Percentiles rank a stretch among this genome's conserved stretches.
phyloP scores from a whole-genome alignment of 73 alveolate species.

The Stentor roeselii region DNA sequence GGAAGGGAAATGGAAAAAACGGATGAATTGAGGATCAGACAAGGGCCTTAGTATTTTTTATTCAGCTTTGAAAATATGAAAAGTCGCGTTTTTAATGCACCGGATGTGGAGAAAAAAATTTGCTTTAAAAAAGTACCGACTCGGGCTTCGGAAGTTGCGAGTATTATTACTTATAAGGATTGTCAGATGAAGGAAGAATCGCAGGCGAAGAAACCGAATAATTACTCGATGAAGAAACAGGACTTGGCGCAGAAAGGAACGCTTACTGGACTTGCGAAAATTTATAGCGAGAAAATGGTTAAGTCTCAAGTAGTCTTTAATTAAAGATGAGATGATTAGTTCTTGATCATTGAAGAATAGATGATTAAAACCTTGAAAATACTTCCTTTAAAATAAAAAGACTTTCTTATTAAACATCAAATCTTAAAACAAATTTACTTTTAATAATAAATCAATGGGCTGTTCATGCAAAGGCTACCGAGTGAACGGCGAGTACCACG shows the following conservation, averaged over 20 bases:
- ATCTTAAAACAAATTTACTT: too few species aligned
- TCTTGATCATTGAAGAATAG: too few species aligned
- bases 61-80: not conserved
- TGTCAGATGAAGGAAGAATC: not conserved
- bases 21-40: not conserved
- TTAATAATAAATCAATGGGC: too few species aligned
- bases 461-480: too few species aligned
- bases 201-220: not conserved
- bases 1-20: not conserved
- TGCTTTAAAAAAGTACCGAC: conserved; percentile 6
- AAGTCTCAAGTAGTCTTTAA: not conserved
- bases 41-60: not conserved
- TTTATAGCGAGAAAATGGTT: not conserved
- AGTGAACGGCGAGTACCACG: too few species aligned
- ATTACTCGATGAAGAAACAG: not conserved
- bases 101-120: not conserved
- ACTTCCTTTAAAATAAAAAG: too few species aligned
- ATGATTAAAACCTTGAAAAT: too few species aligned
- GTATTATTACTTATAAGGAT: not conserved
- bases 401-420: too few species aligned
- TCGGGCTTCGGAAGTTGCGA: not conserved
- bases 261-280: not conserved
- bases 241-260: not conserved
- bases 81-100: not conserved
- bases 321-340: too few species aligned